A percentile compares a stretch with the other conserved stretches of the same genome.
Conservation (phyloP, 2,329 filamentous ascomycete genomes). For the Talaromyces sp. region DNA sequence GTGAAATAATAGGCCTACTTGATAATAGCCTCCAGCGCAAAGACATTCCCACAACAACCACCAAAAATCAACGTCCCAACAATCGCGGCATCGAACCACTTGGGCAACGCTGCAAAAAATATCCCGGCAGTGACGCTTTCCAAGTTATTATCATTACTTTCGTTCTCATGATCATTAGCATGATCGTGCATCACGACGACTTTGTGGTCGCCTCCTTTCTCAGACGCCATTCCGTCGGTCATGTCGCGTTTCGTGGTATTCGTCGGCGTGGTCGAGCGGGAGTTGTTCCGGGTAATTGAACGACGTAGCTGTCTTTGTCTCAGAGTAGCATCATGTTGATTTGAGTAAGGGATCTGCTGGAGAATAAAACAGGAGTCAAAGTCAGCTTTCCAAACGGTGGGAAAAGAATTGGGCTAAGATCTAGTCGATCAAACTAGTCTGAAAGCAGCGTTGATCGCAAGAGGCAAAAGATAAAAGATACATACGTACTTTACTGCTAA, state of each 20-base stretch:
- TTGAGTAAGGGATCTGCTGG: neutral
- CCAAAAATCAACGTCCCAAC: constrained; percentile 90
- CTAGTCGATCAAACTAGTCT: constrained; percentile 1
- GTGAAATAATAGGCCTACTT: constrained; percentile 59
- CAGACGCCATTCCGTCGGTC: constrained; percentile 2
- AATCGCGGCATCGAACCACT: constrained; percentile 59
- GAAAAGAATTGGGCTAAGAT: neutral
- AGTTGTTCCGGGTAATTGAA: neutral
- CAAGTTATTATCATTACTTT: neutral
- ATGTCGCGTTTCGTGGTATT: neutral
- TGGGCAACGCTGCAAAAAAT: constrained; percentile 43
- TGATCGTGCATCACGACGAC: constrained; percentile 4
- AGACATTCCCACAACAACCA: constrained; percentile 95
- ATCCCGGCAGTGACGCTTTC: constrained; percentile 27
- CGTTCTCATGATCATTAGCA: neutral
- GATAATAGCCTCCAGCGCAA: constrained; percentile 89
- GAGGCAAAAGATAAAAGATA: constrained; percentile 3
- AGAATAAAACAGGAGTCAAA: neutral
- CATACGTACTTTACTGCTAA: neutral
- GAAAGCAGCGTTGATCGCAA: neutral
- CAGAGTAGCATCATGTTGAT: neutral
- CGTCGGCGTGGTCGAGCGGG: neutral
- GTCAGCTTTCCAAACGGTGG: neutral
- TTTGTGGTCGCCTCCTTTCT: constrained; percentile 11
- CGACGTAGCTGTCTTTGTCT: neutral